Percentiles rank a stretch among this genome's conserved stretches.
These are phyloP conservation scores for Naganishia vaughanmartiniae DNA, from an alignment of 768 basidiomycete genomes.

Conservation along the genomic window DNA sequence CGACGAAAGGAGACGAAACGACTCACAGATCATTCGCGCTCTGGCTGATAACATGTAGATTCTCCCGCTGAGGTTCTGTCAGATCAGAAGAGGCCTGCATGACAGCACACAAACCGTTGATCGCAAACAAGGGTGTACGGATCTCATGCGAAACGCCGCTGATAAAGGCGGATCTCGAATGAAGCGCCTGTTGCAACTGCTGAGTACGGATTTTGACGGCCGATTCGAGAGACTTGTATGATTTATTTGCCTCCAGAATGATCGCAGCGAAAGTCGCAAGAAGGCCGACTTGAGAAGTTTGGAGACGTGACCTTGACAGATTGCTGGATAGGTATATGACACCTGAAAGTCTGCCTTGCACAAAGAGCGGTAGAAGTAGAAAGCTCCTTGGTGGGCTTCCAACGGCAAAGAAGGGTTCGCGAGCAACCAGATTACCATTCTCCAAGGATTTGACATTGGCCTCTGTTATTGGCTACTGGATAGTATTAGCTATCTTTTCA, in stretches of 20 bases:
- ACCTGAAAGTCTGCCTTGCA: slow-evolving; percentile 29
- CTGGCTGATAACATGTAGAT: slow-evolving; percentile 38
- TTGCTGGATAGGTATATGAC: slow-evolving; percentile 18
- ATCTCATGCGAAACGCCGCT: slow-evolving; percentile 43
- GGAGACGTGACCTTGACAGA: neutral
- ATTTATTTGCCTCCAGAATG: slow-evolving; percentile 16
- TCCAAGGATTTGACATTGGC: neutral
- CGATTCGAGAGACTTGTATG: slow-evolving; percentile 21
- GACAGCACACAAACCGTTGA: slow-evolving; percentile 42
- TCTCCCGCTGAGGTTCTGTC: slow-evolving; percentile 39
- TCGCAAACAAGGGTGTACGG: slow-evolving; percentile 40
- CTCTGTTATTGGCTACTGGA: slow-evolving; percentile 9
- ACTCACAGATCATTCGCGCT: slow-evolving; percentile 39
- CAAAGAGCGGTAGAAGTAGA: slow-evolving; percentile 15
- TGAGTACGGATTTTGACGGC: slow-evolving; percentile 27
- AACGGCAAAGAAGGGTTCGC: slow-evolving; percentile 29
- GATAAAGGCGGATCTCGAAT: slow-evolving; percentile 24
- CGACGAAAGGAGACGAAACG: neutral
- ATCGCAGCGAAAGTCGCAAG: slow-evolving; percentile 30
- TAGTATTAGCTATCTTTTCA: too few relatives aligned
- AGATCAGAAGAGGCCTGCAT: slow-evolving; percentile 42
- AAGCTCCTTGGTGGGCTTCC: neutral
- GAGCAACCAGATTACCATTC: slow-evolving; percentile 10
- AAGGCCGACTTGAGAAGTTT: slow-evolving; percentile 19
- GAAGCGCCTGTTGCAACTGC: slow-evolving; percentile 28